Conservation (phyloP, 495 filamentous ascomycete genomes). For the Apiosordaria backusii region DNA sequence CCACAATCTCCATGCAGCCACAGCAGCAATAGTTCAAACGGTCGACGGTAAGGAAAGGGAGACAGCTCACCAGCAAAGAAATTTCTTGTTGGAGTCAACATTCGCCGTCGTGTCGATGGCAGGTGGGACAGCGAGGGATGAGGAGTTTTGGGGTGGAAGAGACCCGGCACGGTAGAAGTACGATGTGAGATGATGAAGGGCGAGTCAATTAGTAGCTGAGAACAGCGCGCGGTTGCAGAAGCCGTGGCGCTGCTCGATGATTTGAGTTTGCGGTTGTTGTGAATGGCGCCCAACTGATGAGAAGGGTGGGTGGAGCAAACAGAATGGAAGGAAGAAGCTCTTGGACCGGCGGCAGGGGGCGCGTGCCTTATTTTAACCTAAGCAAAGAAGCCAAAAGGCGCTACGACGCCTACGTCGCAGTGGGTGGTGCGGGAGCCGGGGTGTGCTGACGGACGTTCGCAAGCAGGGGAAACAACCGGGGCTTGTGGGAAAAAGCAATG, state of each 20-base stretch:
- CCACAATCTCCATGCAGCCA: too few species aligned
- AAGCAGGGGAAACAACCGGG: neutral
- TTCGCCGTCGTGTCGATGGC: neutral
- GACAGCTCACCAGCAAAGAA: neutral
- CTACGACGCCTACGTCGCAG: neutral
- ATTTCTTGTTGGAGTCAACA: neutral
- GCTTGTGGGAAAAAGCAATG: neutral
- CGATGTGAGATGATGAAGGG: neutral
- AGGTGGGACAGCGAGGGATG: neutral
- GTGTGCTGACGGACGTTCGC: neutral
- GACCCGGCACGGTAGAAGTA: neutral
- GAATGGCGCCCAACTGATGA: neutral
- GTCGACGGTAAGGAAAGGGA: too few species aligned
- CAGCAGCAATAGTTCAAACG: too few species aligned
- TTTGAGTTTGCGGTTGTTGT: slow-evolving; percentile 2
- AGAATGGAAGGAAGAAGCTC: slow-evolving; percentile 1
- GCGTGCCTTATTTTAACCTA: slow-evolving; percentile 1
- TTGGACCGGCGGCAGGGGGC: neutral
- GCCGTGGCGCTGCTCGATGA: neutral
- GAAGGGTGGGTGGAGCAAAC: neutral
- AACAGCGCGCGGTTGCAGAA: neutral
- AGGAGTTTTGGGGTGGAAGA: neutral
- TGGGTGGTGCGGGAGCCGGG: slow-evolving; percentile 3
- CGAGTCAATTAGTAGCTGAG: neutral
- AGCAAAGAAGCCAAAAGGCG: neutral